Conservation (phyloP, 495 filamentous ascomycete species). For the Lepidopterella palustris region DNA sequence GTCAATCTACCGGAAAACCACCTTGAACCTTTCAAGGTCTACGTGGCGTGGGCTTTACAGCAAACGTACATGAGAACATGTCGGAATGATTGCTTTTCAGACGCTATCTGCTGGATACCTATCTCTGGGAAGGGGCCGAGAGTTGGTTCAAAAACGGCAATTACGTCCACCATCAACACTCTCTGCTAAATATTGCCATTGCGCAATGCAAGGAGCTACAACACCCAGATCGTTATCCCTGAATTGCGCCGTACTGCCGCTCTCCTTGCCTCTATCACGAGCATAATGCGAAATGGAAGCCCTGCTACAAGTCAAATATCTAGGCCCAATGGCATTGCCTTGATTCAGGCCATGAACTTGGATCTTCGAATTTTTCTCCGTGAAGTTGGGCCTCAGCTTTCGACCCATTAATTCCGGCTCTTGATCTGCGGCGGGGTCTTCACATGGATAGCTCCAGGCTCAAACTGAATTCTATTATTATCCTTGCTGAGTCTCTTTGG, state of each 20-base stretch:
- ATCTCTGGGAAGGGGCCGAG: neutral
- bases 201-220: neutral
- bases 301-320: neutral
- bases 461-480: too few species aligned
- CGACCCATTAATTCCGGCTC: too few species aligned
- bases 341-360: neutral
- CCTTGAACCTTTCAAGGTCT: neutral
- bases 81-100: neutral
- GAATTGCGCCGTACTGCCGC: neutral
- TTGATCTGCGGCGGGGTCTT: too few species aligned
- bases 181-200: neutral
- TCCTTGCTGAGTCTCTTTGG: too few species aligned
- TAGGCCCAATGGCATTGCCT: neutral
- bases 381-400: too few species aligned
- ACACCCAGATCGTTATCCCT: neutral
- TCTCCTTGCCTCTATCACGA: neutral
- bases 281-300: neutral
- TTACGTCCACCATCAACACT: neutral
- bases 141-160: neutral
- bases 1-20: neutral
- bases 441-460: too few species aligned
- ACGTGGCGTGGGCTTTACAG: slow-evolving; percentile 4
- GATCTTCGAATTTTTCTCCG: neutral
- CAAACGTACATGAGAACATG: neutral
- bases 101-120: neutral